Evolutionary conservation across 257 asterid species (phyloP).

Genomic region (Solanum virginianum): DNA sequence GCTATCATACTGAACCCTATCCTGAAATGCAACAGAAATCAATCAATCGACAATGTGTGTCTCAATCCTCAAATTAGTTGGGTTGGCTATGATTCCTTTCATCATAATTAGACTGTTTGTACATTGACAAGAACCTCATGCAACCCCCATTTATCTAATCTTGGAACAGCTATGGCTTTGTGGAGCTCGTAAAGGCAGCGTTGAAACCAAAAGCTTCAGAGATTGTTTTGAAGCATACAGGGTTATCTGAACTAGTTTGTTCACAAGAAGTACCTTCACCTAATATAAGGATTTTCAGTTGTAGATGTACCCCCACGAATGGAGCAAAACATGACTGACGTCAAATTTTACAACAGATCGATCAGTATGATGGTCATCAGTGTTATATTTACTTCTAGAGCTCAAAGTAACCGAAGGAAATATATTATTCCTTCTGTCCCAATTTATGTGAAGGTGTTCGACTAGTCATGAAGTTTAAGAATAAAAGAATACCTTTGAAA

Average conservation of each 20-base stretch:
- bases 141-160: not conserved
- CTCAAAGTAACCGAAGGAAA: not conserved
- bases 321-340: not conserved
- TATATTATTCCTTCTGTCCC: not conserved
- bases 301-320: not conserved
- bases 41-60: not conserved
- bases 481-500: not conserved
- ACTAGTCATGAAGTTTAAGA: not conserved
- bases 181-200: not conserved
- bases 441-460: not conserved
- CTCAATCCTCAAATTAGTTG: not conserved
- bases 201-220: not conserved
- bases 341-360: not conserved
- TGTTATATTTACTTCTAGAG: not conserved
- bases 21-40: slow-evolving; percentile 41
- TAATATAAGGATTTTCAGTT: not conserved
- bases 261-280: not conserved
- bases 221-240: not conserved
- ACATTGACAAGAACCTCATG: not conserved
- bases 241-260: not conserved
- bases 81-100: not conserved
- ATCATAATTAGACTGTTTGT: not conserved
- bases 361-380: not conserved
- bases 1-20: slow-evolving; percentile 81
- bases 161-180: not conserved